These are phyloP conservation scores for Mortierella sp. DNA, from an alignment of 371 early-diverging fungal species.

Conservation along the genomic window DNA sequence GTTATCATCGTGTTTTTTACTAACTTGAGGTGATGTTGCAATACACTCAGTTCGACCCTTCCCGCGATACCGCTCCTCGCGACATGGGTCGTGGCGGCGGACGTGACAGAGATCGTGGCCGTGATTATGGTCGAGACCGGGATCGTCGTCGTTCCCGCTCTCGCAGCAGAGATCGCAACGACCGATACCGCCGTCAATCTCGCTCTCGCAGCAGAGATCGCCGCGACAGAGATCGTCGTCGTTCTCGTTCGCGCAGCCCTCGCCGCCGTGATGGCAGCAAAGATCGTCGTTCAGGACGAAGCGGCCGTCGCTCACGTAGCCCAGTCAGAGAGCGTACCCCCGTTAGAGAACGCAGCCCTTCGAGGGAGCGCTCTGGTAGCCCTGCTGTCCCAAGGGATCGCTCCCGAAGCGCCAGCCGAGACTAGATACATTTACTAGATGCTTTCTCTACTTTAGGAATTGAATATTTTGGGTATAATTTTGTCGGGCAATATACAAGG, in stretches of 20 bases:
- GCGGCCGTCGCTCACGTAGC: constrained; percentile 40
- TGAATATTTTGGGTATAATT: neutral
- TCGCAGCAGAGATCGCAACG: constrained; percentile 40
- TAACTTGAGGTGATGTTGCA: neutral
- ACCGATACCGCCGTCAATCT: constrained; percentile 44
- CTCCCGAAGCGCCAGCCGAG: constrained; percentile 51
- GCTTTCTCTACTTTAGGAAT: neutral
- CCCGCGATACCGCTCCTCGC: constrained; percentile 61
- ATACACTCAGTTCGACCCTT: constrained; percentile 31
- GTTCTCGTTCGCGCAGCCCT: constrained; percentile 61
- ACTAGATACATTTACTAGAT: constrained; percentile 21
- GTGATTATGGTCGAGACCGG: constrained; percentile 57
- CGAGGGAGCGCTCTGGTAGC: constrained; percentile 42
- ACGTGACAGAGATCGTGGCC: constrained; percentile 40
- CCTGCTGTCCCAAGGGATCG: constrained; percentile 37
- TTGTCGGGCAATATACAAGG: neutral
- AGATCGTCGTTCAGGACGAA: constrained; percentile 35
- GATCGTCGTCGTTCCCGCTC: constrained; percentile 67
- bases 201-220: constrained; percentile 55
- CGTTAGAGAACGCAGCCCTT: constrained; percentile 35
- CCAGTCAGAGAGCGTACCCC: constrained; percentile 26
- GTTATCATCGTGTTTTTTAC: neutral
- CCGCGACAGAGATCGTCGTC: constrained; percentile 61
- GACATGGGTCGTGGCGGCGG: constrained; percentile 50
- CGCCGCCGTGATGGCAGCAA: constrained; percentile 37